Evolutionary conservation across 495 filamentous ascomycete genomes (phyloP).

Genomic region (Terfezia claveryi): DNA sequence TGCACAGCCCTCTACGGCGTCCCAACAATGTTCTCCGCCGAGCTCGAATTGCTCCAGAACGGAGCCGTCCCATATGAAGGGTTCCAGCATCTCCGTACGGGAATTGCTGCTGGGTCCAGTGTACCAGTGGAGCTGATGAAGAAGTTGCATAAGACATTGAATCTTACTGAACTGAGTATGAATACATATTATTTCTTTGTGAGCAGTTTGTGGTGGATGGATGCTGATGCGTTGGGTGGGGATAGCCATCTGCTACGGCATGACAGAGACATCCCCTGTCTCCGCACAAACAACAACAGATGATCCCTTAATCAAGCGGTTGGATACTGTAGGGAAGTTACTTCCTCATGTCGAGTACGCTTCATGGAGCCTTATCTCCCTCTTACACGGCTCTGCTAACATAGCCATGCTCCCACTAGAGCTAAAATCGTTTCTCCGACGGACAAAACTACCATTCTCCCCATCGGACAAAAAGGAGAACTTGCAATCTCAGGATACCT

Average conservation of each 20-base stretch:
- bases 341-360: conserved; percentile 50
- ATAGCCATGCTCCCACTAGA: conserved; percentile 12
- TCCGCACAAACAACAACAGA: conserved; percentile 38
- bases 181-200: no score
- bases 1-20: conserved; percentile 85
- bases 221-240: no score
- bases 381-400: not conserved
- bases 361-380: not conserved
- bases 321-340: conserved; percentile 50
- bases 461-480: conserved; percentile 49
- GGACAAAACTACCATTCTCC: conserved; percentile 35
- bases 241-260: conserved; percentile 75
- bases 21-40: conserved; percentile 87
- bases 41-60: conserved; percentile 47
- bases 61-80: conserved; percentile 30
- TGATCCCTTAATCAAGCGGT: conserved; percentile 60
- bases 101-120: conserved; percentile 74
- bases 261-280: conserved; percentile 94
- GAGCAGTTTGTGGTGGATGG: no score
- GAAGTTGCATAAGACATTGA: conserved; percentile 49
- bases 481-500: conserved; percentile 67
- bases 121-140: conserved; percentile 73
- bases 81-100: conserved; percentile 55
- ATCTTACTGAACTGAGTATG: conserved; percentile 49
- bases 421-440: conserved; percentile 59